Evolutionary conservation across 495 filamentous ascomycete species (phyloP).

Genomic region (Aspergillus baeticus): DNA sequence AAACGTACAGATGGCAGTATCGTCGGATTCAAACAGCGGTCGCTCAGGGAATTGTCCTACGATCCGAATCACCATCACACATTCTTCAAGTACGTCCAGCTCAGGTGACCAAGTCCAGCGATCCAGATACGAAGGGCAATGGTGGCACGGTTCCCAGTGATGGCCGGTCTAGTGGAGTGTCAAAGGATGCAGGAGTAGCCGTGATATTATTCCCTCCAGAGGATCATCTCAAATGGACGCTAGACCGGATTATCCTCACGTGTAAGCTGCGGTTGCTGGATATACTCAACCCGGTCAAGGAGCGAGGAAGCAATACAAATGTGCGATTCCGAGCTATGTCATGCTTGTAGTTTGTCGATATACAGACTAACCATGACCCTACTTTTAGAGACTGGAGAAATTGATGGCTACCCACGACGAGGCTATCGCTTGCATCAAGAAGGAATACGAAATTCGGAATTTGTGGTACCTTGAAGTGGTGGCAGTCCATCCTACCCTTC

Average conservation of each 20-base stretch:
- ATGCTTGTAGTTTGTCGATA: no score
- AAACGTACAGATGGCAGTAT: conserved; percentile 26
- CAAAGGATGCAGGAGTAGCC: conserved; percentile 21
- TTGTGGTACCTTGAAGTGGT: conserved; percentile 33
- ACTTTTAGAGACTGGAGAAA: conserved; percentile 21
- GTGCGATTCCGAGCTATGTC: no score
- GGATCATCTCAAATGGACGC: conserved; percentile 14
- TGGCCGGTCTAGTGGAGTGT: no score
- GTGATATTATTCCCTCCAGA: conserved; percentile 26
- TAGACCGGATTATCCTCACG: conserved; percentile 7
- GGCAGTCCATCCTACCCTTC: conserved; percentile 30
- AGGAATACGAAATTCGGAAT: conserved; percentile 8
- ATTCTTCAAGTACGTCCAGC: conserved; percentile 13
- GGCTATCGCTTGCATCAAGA: conserved; percentile 6
- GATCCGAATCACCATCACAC: conserved; percentile 12
- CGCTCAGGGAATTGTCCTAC: conserved; percentile 22
- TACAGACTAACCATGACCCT: background rate
- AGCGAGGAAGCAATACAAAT: conserved; percentile 15
- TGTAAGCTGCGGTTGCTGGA: conserved; percentile 26
- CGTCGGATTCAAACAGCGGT: conserved; percentile 27
- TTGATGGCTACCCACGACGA: conserved; percentile 16
- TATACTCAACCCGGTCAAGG: conserved; percentile 15
- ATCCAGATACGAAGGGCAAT: no score
- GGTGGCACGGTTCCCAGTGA: no score
- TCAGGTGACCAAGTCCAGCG: no score